Evolutionary conservation across 2,329 filamentous ascomycete species (phyloP), one percentile per base, ranked within the genome.

Genomic region (Fusarium lyarnte): DNA sequence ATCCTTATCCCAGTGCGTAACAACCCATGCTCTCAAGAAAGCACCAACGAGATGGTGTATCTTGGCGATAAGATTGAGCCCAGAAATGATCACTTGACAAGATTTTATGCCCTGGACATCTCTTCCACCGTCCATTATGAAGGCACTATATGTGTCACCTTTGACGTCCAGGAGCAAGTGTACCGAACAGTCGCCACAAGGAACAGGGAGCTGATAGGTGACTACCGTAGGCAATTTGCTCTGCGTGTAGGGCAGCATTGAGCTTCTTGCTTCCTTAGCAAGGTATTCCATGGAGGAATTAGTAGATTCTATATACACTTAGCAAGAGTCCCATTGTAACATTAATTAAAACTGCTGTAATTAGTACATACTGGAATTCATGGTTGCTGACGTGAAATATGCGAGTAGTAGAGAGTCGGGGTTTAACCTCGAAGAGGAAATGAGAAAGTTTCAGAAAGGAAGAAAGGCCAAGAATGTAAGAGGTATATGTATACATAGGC

Each of bases 71-170:
- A 38, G 19, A 3, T 5, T 8, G 19, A 39, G 39, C n/a, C 21
- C 39, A 9, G 0, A 2, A n/a, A 6, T 21, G 13, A 41, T 12
- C 9, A 41, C 39, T 4, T 6, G 4, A 6, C 39, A 6, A 9
- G 39, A 14, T 16, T 23, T 10, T 6, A 42, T n/a, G 0, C 14
- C 14, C 23, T 23, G 39, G 4, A 9, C 41, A 2, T 43, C 41
- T 1, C 41, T 6, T 0, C n/a, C 41, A 3, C 41, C 41, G n/a
- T 43, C 41, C 41, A 25, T 43, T 25, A 43, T 43, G 2, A 43
- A 43, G 3, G n/a, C 41, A 9, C 41, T 43, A 0, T 12, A 0
- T 8, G 41, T 43, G 8, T 17, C 2, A 12, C 41, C 41, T 1
- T 16, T 5, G 8, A 2, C 3, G 23, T 42, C 5, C 1, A 43